phyloP scores from a whole-genome alignment of 2,329 filamentous ascomycete genomes.

The Raffaelea ambrosiae region DNA sequence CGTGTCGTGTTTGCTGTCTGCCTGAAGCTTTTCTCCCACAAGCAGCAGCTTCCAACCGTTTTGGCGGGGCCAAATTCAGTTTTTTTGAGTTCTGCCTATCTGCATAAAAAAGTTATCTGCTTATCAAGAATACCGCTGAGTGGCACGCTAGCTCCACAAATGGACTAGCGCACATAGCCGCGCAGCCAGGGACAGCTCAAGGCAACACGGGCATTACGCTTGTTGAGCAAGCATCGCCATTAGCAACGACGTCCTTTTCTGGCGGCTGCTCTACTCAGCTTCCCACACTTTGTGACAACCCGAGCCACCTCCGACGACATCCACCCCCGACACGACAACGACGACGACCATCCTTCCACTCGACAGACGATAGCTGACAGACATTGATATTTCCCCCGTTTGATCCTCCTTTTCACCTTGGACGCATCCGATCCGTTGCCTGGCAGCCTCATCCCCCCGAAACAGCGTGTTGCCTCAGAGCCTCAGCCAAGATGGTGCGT shows the following conservation, averaged over 20 bases:
- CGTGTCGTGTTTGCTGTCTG: neutral
- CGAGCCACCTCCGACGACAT: neutral
- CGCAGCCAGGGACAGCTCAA: constrained; percentile 10
- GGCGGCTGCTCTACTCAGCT: too few species aligned
- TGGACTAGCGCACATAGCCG: constrained; percentile 11
- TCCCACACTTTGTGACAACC: too few species aligned
- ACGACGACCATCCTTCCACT: too few species aligned
- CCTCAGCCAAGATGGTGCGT: constrained; percentile 30
- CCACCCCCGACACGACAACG: neutral
- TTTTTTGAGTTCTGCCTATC: constrained; percentile 3
- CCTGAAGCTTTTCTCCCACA: neutral
- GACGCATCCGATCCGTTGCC: too few species aligned
- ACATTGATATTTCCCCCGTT: too few species aligned
- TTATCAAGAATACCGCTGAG: neutral
- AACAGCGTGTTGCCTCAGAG: neutral
- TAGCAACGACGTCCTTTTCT: neutral
- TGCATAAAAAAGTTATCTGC: constrained; percentile 1
- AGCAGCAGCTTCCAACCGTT: constrained; percentile 1
- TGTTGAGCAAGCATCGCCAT: neutral
- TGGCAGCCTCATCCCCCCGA: too few species aligned
- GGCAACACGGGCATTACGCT: constrained; percentile 14
- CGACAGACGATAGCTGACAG: too few species aligned
- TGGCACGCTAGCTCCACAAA: neutral
- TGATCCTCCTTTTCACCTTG: too few species aligned
- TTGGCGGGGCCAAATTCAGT: neutral